Base-by-base conservation (phyloP, 345 rosid species). In the Cochlearia excelsa region DNA sequence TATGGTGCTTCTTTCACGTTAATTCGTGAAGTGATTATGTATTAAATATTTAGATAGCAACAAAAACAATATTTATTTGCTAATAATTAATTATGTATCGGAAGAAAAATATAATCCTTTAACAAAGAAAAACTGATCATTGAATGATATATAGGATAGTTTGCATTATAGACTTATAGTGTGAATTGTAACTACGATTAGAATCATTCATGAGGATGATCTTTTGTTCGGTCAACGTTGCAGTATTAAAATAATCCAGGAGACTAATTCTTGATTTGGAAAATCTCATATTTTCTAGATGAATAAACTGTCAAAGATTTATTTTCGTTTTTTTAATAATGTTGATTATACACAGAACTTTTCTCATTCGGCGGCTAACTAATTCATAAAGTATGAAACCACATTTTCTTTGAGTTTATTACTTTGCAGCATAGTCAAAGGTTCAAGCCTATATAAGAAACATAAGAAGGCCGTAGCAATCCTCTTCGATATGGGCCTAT, bases 311-410 rank as follows among this genome's bases (percentile, higher is more conserved):
- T 41, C 50, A 49, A 57, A 49, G 5, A 10, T 23, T 9, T 8
- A 38, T 48, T 27, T 5, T 27, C 3, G 3, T 3, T 8, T 7
- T 27, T 27, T 4, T 54, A 9, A 4, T 9, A 4, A 27, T 26
- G 35, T 27, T 6, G 7, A 45, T 23, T 7, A 3, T 45, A 29
- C 31, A 37, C 26, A 29, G 30, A 54, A 37, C 1, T 4, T 16
- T 38, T 65, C 57, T 66, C 9, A 3, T 57, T 41, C 5, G 70
- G 63, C 57, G 66, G 66, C 57, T 61, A 40, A 35, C 49, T 30
- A 40, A 40, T 30, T 30, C 9, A 9, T 30, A 30, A 16, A 26
- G 4, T 47, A 48, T 35, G 31, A 30, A 42, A 37, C n/a, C 30
- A 57, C 40, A 41, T 54, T 53, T 30, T n/a, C 1, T 35, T 26